Evolutionary conservation across 495 filamentous ascomycete genomes (phyloP).

Genomic region (Aspergillus leporis): DNA sequence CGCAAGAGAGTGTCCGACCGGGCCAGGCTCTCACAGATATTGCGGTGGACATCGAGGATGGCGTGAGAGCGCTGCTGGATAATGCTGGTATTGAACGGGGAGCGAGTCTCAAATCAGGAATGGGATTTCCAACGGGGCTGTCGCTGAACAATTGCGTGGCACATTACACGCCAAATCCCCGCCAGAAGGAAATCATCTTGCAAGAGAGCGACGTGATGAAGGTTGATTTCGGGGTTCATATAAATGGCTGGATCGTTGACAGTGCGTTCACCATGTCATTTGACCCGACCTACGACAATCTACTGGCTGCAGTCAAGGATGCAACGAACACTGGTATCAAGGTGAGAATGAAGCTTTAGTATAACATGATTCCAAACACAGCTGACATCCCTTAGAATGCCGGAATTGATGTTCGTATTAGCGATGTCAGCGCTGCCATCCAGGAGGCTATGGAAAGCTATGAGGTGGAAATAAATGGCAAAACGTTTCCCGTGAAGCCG

Average conservation of each 20-base stretch:
- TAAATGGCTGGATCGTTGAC: slow-evolving; percentile 67
- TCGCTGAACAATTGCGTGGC: slow-evolving; percentile 61
- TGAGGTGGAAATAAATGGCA: slow-evolving; percentile 58
- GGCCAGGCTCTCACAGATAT: slow-evolving; percentile 60
- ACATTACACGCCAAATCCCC: slow-evolving; percentile 65
- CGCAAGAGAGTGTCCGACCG: slow-evolving; percentile 56
- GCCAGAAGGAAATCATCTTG: slow-evolving; percentile 57
- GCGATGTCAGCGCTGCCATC: slow-evolving; percentile 61
- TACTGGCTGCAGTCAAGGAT: slow-evolving; percentile 61
- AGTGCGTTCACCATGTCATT: slow-evolving; percentile 65
- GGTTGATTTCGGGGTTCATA: slow-evolving; percentile 66
- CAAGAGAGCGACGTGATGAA: slow-evolving; percentile 63
- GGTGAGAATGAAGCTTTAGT: slow-evolving; percentile 26
- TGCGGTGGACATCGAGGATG: slow-evolving; percentile 61
- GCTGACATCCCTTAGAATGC: slow-evolving; percentile 43
- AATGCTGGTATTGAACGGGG: slow-evolving; percentile 60
- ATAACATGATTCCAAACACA: not conserved
- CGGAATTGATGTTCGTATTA: slow-evolving; percentile 62
- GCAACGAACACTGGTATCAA: slow-evolving; percentile 63
- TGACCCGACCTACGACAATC: slow-evolving; percentile 60
- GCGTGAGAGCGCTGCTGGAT: slow-evolving; percentile 56
- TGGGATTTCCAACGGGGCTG: slow-evolving; percentile 65
- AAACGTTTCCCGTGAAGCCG: slow-evolving; percentile 57
- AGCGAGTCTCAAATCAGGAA: slow-evolving; percentile 54
- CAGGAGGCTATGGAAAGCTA: slow-evolving; percentile 71